Percentiles rank a stretch among this genome's conserved stretches.
Conservation (phyloP, 148 eudicot genomes). For the Rhododendron simsii region DNA sequence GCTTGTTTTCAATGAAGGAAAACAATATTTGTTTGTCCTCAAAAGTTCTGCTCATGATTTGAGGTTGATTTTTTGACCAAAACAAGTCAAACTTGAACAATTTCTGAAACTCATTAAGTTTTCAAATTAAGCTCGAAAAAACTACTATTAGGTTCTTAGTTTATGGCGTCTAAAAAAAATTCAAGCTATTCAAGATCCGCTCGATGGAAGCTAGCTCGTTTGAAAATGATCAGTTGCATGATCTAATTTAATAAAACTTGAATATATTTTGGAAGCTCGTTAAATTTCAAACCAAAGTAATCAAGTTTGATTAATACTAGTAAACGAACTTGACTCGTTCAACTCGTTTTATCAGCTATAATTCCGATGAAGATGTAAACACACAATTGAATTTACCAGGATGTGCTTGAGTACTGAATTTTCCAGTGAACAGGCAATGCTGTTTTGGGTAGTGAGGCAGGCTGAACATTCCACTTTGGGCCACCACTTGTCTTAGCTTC, state of each 20-base stretch:
- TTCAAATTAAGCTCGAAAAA: not conserved
- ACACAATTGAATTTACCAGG: constrained; percentile 28
- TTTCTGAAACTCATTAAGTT: not conserved
- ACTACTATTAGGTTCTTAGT: too few relatives aligned
- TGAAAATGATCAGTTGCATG: not conserved
- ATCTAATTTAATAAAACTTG: not conserved
- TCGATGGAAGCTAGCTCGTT: not conserved
- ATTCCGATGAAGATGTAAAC: not conserved
- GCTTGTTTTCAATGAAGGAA: not conserved
- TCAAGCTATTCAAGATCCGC: not conserved
- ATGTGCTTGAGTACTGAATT: constrained; percentile 24
- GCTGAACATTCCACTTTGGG: constrained; percentile 19
- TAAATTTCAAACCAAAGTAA: not conserved
- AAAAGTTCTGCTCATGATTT: not conserved
- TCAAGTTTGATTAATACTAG: not conserved
- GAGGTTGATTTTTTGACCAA: not conserved
- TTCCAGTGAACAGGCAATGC: constrained; percentile 44
- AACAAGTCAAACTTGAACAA: not conserved
- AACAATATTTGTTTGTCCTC: not conserved
- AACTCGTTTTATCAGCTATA: not conserved
- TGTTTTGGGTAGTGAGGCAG: constrained; percentile 36
- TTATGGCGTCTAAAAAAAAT: not conserved
- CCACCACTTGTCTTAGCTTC: constrained; percentile 40
- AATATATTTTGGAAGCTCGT: not conserved
- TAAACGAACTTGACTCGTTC: not conserved